These are phyloP conservation scores for Epichloe uncinata DNA, from an alignment of 2,329 filamentous ascomycete species.

Conservation along the genomic window DNA sequence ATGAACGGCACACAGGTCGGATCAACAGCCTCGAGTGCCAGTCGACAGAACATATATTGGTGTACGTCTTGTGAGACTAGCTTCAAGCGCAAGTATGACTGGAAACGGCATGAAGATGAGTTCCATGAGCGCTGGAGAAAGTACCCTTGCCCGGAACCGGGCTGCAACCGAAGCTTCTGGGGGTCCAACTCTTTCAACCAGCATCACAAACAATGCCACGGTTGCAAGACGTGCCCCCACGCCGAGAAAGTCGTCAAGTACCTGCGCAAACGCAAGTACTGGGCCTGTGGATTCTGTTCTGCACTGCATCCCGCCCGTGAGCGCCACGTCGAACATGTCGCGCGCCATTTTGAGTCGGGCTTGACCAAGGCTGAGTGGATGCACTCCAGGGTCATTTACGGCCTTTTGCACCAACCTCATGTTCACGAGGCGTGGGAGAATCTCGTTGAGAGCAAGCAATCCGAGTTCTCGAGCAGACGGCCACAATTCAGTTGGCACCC, in stretches of 20 bases:
- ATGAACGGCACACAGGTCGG: constrained; percentile 20
- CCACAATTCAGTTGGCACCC: constrained; percentile 51
- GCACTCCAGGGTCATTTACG: constrained; percentile 55
- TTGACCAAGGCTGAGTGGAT: constrained; percentile 54
- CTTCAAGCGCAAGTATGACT: constrained; percentile 55
- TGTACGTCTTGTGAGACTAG: constrained; percentile 49
- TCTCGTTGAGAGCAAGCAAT: constrained; percentile 38
- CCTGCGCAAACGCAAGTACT: constrained; percentile 50
- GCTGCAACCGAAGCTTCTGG: constrained; percentile 55
- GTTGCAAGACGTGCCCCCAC: constrained; percentile 51
- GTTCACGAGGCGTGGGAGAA: constrained; percentile 49
- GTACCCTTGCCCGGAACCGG: constrained; percentile 49
- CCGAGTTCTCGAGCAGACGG: constrained; percentile 38
- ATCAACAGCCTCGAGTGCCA: constrained; percentile 16
- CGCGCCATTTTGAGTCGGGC: constrained; percentile 50
- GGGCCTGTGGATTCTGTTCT: constrained; percentile 57
- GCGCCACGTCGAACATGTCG: constrained; percentile 55
- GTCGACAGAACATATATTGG: constrained; percentile 38
- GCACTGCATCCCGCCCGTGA: constrained; percentile 49
- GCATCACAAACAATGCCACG: constrained; percentile 52
- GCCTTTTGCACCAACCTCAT: constrained; percentile 50
- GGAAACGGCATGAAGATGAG: constrained; percentile 57
- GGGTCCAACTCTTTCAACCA: constrained; percentile 58
- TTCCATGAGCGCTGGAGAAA: constrained; percentile 57
- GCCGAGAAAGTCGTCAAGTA: constrained; percentile 51